phyloP scores from a whole-genome alignment of 495 filamentous ascomycete species.

The Mytilinidion resinicola region DNA sequence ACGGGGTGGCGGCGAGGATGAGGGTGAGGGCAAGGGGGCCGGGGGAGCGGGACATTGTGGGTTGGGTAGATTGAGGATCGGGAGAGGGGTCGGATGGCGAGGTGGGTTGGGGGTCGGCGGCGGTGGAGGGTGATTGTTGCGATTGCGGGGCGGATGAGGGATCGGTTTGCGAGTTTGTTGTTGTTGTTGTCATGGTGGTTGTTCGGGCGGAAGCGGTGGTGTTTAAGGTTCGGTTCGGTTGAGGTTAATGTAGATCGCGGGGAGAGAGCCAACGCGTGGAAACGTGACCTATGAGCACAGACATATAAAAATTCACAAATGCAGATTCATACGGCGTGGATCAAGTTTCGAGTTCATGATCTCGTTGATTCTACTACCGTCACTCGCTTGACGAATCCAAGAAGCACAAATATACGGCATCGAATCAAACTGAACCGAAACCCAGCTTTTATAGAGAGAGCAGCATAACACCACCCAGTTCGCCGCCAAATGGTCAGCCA shows the following conservation, averaged over 20 bases:
- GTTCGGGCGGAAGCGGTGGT: neutral
- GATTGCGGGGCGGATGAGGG: neutral
- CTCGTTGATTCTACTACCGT: too few species aligned
- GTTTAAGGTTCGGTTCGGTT: neutral
- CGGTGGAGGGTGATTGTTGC: neutral
- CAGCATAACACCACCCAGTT: too few species aligned
- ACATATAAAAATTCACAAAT: too few species aligned
- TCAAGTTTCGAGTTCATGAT: too few species aligned
- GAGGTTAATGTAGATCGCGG: neutral
- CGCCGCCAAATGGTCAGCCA: too few species aligned
- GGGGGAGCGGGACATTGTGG: constrained; percentile 35
- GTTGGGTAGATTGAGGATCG: neutral
- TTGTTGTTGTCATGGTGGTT: too few species aligned
- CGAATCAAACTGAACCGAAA: too few species aligned
- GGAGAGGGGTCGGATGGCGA: neutral
- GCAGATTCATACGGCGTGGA: too few species aligned
- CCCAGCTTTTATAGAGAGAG: too few species aligned
- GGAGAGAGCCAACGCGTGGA: neutral
- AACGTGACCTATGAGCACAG: neutral
- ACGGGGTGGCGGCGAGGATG: constrained; percentile 67
- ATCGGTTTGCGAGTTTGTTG: neutral
- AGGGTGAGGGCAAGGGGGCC: constrained; percentile 61
- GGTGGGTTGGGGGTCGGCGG: neutral
- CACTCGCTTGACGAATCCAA: too few species aligned
- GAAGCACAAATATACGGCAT: too few species aligned